Evolutionary conservation across 225 moss, liverwort and hornwort genomes (phyloP).

Genomic region (Bryoerythrophyllum caledonicum): DNA sequence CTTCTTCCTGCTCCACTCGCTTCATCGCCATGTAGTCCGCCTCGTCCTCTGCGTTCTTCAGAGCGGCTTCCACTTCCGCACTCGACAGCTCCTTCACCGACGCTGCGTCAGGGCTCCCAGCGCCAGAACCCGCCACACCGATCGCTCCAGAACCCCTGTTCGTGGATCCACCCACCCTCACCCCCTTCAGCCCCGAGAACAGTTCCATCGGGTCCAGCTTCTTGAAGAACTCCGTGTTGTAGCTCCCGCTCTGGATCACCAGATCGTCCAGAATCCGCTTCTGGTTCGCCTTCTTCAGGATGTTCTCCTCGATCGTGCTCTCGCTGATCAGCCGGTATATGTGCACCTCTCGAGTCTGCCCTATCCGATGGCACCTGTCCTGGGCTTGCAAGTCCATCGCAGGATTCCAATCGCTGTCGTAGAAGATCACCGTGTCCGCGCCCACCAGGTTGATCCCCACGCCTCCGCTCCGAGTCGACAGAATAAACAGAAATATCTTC

Average conservation of each 20-base stretch:
- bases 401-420: constrained; percentile 99
- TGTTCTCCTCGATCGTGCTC: constrained; percentile 98
- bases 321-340: constrained; percentile 97
- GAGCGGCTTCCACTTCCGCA: constrained; percentile 93
- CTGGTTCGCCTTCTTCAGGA: constrained; percentile 96
- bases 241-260: constrained; percentile 97
- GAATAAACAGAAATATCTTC: constrained; percentile 89
- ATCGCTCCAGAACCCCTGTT: constrained; percentile 31
- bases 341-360: constrained; percentile 96
- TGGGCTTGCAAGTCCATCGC: constrained; percentile 98
- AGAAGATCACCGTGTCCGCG: constrained; percentile 97
- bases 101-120: constrained; percentile 22
- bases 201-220: constrained; percentile 96
- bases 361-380: constrained; percentile 97
- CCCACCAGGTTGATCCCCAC: constrained; percentile 96
- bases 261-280: constrained; percentile 91
- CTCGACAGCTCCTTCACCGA: constrained; percentile 70
- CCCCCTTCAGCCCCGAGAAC: constrained; percentile 84
- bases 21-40: constrained; percentile 99
- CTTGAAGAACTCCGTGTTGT: constrained; percentile 97
- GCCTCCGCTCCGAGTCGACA: constrained; percentile 95
- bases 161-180: constrained; percentile 37
- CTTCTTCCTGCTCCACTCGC: constrained; percentile 94
- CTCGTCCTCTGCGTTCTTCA: constrained; percentile 95
- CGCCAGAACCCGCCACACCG: constrained; percentile 14